These are phyloP conservation scores for Castanospermum australe DNA, from an alignment of 306 rosid species.

Conservation along the genomic window DNA sequence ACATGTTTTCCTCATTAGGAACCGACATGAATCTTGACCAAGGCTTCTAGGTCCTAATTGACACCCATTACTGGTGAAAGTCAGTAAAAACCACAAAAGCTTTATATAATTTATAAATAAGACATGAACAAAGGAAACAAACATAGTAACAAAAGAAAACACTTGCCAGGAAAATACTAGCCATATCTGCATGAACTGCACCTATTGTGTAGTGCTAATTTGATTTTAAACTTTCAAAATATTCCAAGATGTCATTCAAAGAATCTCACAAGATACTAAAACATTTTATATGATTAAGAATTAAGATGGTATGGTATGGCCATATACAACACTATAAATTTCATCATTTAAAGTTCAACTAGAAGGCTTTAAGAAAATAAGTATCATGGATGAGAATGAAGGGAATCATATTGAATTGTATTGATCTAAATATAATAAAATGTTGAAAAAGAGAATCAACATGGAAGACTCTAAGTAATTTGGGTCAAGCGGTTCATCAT, in stretches of 20 bases:
- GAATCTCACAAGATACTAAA: not conserved
- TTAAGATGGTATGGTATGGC: not conserved
- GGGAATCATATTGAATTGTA: not conserved
- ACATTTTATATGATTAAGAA: conserved; percentile 1
- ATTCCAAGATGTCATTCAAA: not conserved
- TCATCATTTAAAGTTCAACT: not conserved
- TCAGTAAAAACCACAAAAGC: conserved; percentile 27
- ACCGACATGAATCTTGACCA: conserved; percentile 49
- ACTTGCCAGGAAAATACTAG: not conserved
- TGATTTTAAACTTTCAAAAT: conserved; percentile 6
- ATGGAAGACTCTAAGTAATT: not conserved
- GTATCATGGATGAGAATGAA: not conserved
- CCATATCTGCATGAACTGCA: not conserved
- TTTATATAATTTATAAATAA: not conserved
- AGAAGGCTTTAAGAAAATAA: not conserved
- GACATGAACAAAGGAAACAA: conserved; percentile 4
- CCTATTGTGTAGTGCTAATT: not conserved
- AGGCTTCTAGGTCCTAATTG: conserved; percentile 25
- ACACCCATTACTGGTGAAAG: conserved; percentile 16
- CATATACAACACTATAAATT: not conserved
- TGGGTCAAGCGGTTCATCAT: not conserved
- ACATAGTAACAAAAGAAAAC: not conserved
- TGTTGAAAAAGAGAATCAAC: not conserved
- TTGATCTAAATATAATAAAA: not conserved
- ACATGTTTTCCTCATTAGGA: conserved; percentile 59